Conservation (phyloP, 2,329 filamentous ascomycete genomes). For the Penicillium nordicum region DNA sequence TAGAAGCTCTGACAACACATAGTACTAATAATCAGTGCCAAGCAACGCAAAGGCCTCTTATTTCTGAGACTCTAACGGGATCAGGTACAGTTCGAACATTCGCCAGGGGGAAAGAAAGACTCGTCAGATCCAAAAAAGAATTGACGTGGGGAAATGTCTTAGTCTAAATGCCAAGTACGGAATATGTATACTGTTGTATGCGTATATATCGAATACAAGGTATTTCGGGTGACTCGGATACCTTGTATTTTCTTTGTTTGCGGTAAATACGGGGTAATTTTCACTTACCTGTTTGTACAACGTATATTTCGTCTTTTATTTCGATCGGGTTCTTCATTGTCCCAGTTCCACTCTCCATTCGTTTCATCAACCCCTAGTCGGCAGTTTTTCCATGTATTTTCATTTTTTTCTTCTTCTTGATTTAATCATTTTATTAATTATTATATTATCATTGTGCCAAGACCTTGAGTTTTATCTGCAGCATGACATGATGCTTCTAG, state of each 20-base stretch:
- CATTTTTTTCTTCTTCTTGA: not conserved
- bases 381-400: not conserved
- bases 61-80: not conserved
- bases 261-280: not conserved
- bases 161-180: not conserved
- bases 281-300: not conserved
- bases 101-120: not conserved
- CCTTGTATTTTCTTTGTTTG: not conserved
- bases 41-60: not conserved
- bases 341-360: not conserved
- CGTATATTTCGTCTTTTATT: not conserved
- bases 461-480: conserved; percentile 5
- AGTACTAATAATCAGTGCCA: not conserved
- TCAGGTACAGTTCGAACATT: not conserved
- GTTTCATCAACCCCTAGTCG: not conserved
- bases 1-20: conserved; percentile 9
- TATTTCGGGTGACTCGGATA: not conserved
- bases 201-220: not conserved
- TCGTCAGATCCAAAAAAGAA: conserved; percentile 3
- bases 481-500: conserved; percentile 3
- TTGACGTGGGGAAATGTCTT: conserved; percentile 3
- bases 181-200: too few species aligned
- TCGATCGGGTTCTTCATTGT: not conserved
- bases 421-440: not conserved
- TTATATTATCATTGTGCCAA: not conserved